A percentile compares a stretch with the other conserved stretches of the same genome.
Evolutionary conservation across 305 asterid species (phyloP).

Genomic region (Fraxinus sp.): DNA sequence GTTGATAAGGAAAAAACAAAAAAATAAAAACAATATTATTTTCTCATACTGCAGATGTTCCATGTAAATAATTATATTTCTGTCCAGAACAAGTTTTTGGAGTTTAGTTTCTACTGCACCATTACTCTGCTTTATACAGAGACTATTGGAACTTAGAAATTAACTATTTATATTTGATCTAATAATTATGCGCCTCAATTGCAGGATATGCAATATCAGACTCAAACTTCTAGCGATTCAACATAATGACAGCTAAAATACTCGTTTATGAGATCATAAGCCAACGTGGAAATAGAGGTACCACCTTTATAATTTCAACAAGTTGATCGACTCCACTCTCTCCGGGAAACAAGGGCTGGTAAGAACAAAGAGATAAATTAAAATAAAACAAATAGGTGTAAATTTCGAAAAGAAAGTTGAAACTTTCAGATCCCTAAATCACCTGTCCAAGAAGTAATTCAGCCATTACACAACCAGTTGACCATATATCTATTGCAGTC

Average conservation of each 20-base stretch:
- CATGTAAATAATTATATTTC: not conserved
- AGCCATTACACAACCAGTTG: constrained; percentile 96
- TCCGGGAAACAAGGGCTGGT: constrained; percentile 96
- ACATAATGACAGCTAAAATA: constrained; percentile 15
- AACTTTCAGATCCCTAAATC: constrained; percentile 16
- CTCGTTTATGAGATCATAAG: constrained; percentile 12
- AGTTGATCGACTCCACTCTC: constrained; percentile 98
- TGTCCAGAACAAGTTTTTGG: not conserved
- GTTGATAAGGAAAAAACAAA: not conserved
- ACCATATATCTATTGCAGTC: constrained; percentile 95
- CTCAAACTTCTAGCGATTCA: constrained; percentile 4
- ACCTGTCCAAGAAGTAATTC: constrained; percentile 96
- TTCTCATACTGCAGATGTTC: not conserved
- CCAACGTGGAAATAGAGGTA: constrained; percentile 13
- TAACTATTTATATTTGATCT: not conserved
- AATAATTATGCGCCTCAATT: not conserved
- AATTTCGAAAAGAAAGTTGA: constrained; percentile 13
- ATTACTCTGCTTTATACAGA: not conserved
- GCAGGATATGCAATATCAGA: constrained; percentile 12
- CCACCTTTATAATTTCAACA: constrained; percentile 92
- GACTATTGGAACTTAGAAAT: not conserved
- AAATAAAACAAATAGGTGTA: constrained; percentile 20
- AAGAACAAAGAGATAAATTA: constrained; percentile 30
- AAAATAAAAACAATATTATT: not conserved
- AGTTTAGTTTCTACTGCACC: not conserved